phyloP scores from a whole-genome alignment of 2,329 filamentous ascomycete species.

The Volutella citrinella region DNA sequence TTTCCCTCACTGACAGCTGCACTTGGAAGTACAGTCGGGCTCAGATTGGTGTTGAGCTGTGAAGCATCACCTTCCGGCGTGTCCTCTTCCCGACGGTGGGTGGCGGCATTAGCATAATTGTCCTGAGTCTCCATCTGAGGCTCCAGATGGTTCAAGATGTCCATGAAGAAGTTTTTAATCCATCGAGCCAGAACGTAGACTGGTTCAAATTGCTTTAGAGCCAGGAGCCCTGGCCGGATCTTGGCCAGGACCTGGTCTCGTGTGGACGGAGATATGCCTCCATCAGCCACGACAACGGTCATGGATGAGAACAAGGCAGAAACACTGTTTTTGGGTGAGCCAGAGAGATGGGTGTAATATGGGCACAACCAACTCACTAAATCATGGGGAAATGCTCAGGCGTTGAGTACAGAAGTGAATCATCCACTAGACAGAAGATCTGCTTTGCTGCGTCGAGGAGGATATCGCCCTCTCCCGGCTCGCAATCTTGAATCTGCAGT shows the following conservation, averaged over 20 bases:
- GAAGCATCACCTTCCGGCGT: not conserved
- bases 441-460: not conserved
- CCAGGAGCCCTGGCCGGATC: not conserved
- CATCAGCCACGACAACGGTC: not conserved
- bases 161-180: constrained; percentile 14
- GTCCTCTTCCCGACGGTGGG: not conserved
- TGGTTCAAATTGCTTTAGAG: constrained; percentile 5
- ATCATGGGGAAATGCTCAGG: constrained; percentile 1
- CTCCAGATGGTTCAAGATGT: constrained; percentile 4
- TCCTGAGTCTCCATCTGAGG: not conserved
- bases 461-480: not conserved
- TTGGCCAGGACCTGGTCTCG: constrained; percentile 1
- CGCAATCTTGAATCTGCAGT: not conserved
- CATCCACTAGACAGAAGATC: not conserved
- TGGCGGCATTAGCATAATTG: too few species aligned
- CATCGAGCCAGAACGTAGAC: constrained; percentile 6
- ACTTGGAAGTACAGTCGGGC: too few species aligned
- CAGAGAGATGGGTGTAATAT: not conserved
- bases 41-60: too few species aligned
- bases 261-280: not conserved
- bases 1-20: too few species aligned
- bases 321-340: not conserved
- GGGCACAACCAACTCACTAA: too few species aligned
- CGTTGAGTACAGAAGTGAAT: not conserved
- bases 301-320: not conserved